These are phyloP conservation scores for Citrus maxima DNA, from an alignment of 345 rosid genomes.

Conservation along the genomic window DNA sequence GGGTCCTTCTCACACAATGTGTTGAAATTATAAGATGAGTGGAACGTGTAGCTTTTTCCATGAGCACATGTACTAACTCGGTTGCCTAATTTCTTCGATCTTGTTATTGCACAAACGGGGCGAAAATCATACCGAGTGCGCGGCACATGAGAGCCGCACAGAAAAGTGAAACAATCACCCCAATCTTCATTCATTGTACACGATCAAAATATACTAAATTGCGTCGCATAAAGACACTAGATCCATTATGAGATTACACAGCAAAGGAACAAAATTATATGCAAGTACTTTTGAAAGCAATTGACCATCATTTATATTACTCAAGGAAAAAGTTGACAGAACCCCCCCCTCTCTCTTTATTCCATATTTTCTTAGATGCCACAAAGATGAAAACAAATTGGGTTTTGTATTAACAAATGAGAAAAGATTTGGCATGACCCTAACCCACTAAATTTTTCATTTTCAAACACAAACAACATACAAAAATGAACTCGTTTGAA, in stretches of 20 bases:
- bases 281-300: constrained; percentile 10
- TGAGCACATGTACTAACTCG: neutral
- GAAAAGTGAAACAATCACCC: neutral
- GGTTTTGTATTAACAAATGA: neutral
- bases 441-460: neutral
- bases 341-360: neutral
- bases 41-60: neutral
- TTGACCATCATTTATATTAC: constrained; percentile 1
- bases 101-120: neutral
- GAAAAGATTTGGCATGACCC: constrained; percentile 12
- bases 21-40: constrained; percentile 3
- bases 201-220: neutral
- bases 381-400: neutral
- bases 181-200: neutral
- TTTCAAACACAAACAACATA: neutral
- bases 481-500: neutral
- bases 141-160: neutral
- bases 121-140: constrained; percentile 2
- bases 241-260: neutral
- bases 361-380: neutral
- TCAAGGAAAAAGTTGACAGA: neutral
- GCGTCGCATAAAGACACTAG: no score
- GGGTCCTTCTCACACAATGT: neutral
- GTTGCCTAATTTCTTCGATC: neutral
- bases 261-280: constrained; percentile 12